Conservation (phyloP, 2,329 filamentous ascomycete species). For the Fusarium nelsonii region DNA sequence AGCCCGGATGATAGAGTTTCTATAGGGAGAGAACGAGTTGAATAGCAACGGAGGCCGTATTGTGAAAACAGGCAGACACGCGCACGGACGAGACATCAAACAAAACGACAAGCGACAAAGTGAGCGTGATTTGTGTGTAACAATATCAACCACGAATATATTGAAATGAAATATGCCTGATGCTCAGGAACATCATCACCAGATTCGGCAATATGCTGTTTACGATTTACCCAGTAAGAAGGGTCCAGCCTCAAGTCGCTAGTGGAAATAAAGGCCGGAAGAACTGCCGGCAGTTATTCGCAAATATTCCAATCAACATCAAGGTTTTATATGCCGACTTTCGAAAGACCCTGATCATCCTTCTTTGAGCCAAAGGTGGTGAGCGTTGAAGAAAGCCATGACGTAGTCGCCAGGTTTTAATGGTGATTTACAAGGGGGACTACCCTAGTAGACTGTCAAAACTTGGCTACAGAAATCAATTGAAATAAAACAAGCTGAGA, state of each 20-base stretch:
- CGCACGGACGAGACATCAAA: not conserved
- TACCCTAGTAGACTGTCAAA: not conserved
- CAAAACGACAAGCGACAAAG: no score
- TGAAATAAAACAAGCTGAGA: accelerated
- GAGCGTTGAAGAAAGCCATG: conserved; percentile 20
- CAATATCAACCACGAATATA: not conserved
- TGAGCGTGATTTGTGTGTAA: not conserved
- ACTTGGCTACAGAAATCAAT: not conserved
- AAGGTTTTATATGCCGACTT: not conserved
- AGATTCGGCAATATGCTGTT: conserved; percentile 7
- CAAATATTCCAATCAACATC: not conserved
- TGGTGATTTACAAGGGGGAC: conserved; percentile 36
- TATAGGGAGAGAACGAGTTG: not conserved
- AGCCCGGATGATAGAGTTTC: not conserved
- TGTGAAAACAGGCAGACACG: not conserved
- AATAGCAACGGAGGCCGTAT: not conserved
- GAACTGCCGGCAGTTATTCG: not conserved
- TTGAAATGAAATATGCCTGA: conserved; percentile 27
- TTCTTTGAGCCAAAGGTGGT: not conserved
- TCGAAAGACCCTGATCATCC: not conserved
- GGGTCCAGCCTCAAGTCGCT: not conserved
- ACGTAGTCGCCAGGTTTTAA: conserved; percentile 33
- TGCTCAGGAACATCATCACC: conserved; percentile 38
- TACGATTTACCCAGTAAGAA: not conserved
- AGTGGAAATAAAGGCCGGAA: not conserved